Conservation (phyloP, 164 flowering plant genomes). For the Piper betle region DNA sequence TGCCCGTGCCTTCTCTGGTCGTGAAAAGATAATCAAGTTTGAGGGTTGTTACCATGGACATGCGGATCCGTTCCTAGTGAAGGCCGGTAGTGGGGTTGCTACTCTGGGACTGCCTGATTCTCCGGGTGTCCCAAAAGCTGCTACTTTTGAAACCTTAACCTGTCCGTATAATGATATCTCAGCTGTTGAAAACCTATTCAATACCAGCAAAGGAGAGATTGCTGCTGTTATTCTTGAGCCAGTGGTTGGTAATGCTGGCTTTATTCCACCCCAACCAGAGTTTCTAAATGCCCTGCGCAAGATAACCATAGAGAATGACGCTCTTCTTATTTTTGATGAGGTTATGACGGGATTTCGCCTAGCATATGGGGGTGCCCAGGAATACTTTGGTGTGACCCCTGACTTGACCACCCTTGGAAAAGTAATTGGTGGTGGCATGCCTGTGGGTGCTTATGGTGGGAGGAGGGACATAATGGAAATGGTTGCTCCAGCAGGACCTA, state of each 20-base stretch:
- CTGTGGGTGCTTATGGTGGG: conserved; percentile 99
- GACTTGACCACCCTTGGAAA: conserved; percentile 88
- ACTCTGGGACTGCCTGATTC: conserved; percentile 95
- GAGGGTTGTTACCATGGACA: conserved; percentile 99
- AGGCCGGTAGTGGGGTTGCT: conserved; percentile 97
- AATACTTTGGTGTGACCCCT: conserved; percentile 70
- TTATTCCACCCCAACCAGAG: conserved; percentile 58
- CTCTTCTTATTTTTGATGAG: conserved; percentile 84
- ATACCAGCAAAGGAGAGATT: conserved; percentile 59
- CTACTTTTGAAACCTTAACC: conserved; percentile 64
- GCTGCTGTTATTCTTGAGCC: conserved; percentile 88
- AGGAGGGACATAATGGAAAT: conserved; percentile 92
- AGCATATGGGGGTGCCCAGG: conserved; percentile 92
- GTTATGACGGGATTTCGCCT: conserved; percentile 95
- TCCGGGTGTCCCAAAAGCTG: conserved; percentile 85
- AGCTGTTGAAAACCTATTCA: conserved; percentile 51
- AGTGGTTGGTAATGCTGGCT: conserved; percentile 90
- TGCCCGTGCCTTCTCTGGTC: conserved; percentile 77
- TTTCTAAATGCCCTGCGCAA: conserved; percentile 45
- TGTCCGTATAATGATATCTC: conserved; percentile 65
- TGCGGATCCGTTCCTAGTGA: conserved; percentile 91
- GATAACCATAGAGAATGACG: conserved; percentile 53
- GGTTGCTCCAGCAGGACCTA: conserved; percentile 99
- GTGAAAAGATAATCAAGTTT: conserved; percentile 60
- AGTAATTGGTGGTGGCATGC: conserved; percentile 92